Percentiles rank a stretch among this genome's conserved stretches.
phyloP scores from a whole-genome alignment of 2,329 filamentous ascomycete genomes.

The Scytalidium sp. region DNA sequence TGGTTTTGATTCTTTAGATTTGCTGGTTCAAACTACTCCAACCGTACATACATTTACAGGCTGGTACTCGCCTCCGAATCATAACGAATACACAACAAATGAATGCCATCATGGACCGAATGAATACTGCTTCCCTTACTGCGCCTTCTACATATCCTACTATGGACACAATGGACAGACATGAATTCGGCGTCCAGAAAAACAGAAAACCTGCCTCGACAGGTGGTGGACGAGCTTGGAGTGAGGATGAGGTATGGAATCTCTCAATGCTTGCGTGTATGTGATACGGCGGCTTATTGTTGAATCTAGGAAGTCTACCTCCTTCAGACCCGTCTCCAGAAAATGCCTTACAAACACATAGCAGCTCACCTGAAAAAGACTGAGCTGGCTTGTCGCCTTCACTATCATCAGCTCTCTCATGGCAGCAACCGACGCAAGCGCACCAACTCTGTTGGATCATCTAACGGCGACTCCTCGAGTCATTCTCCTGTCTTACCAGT shows the following conservation, averaged over 20 bases:
- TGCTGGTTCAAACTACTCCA: slow-evolving; percentile 26
- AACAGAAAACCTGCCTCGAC: slow-evolving; percentile 67
- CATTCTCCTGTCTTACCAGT: slow-evolving; percentile 49
- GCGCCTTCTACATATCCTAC: slow-evolving; percentile 27
- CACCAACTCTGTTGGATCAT: slow-evolving; percentile 65
- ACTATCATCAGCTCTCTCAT: slow-evolving; percentile 83
- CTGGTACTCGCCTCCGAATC: slow-evolving; percentile 11
- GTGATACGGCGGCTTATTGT: slow-evolving; percentile 7
- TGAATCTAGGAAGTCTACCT: slow-evolving; percentile 70
- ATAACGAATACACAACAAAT: slow-evolving; percentile 25
- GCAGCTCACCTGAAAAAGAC: slow-evolving; percentile 83
- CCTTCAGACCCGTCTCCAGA: slow-evolving; percentile 77
- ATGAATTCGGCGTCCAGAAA: slow-evolving; percentile 60
- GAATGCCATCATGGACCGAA: slow-evolving; percentile 28
- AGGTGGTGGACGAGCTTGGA: slow-evolving; percentile 78
- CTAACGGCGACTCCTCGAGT: slow-evolving; percentile 42
- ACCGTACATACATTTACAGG: slow-evolving; percentile 11
- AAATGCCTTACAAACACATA: slow-evolving; percentile 91
- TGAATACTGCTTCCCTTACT: slow-evolving; percentile 27
- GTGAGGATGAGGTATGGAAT: slow-evolving; percentile 72
- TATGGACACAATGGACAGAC: slow-evolving; percentile 53
- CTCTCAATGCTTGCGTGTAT: background rate
- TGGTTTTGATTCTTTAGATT: slow-evolving; percentile 26
- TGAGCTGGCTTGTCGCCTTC: slow-evolving; percentile 80
- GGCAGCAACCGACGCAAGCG: slow-evolving; percentile 79